These are phyloP conservation scores for Sclerotinia sclerotiorum DNA, from an alignment of 2,329 filamentous ascomycete species.

Conservation along the genomic window DNA sequence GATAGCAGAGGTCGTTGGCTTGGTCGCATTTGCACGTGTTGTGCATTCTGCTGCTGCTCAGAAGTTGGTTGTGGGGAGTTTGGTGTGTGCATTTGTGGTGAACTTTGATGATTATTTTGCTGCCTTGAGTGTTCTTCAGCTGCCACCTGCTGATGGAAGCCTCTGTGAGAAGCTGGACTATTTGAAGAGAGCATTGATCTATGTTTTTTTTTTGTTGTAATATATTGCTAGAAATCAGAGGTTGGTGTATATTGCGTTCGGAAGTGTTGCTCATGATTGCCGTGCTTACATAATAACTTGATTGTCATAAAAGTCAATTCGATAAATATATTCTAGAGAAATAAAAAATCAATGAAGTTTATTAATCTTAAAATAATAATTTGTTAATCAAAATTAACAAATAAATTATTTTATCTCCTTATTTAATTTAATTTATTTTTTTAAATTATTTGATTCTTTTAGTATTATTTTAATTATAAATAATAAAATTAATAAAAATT, in stretches of 20 bases:
- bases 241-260: not conserved
- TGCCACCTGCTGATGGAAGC: not conserved
- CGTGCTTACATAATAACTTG: not conserved
- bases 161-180: not conserved
- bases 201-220: not conserved
- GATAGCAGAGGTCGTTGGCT: not conserved
- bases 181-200: not conserved
- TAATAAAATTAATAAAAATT: no score
- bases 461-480: no score
- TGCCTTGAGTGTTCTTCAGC: not conserved
- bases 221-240: not conserved
- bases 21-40: slow-evolving; percentile 10
- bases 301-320: not conserved
- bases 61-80: not conserved
- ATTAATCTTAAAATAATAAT: no score
- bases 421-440: no score
- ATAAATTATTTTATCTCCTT: no score
- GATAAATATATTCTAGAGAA: not conserved
- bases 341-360: no score
- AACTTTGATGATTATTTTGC: not conserved
- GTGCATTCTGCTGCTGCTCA: not conserved
- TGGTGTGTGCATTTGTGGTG: not conserved
- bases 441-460: no score
- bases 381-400: no score
- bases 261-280: not conserved